phyloP scores from a whole-genome alignment of 2,329 filamentous ascomycete genomes.

The Venturia asperata region DNA sequence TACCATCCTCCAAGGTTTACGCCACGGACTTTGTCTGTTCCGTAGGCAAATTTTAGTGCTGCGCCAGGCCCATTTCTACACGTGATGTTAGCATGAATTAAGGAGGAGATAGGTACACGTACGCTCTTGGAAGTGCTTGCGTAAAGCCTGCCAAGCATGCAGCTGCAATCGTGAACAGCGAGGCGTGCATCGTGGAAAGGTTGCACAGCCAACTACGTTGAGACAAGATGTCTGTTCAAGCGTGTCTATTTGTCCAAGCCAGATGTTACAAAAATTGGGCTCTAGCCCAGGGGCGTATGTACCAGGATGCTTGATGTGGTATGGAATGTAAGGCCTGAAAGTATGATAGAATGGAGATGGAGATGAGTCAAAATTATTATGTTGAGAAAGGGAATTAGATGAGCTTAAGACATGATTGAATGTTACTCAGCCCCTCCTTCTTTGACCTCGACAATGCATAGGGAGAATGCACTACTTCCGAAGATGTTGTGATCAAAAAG shows the following conservation, averaged over 20 bases:
- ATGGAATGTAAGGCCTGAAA: background rate
- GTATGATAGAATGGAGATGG: background rate
- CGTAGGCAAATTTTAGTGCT: constrained; percentile 47
- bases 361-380: background rate
- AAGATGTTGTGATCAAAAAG: background rate
- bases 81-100: background rate
- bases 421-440: background rate
- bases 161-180: background rate
- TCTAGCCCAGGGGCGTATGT: background rate
- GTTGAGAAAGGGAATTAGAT: background rate
- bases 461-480: background rate
- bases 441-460: background rate
- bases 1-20: constrained; percentile 92
- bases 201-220: background rate
- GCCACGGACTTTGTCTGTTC: constrained; percentile 70
- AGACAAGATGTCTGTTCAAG: background rate
- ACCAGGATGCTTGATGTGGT: background rate
- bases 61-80: background rate
- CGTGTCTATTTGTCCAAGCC: background rate
- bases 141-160: constrained; percentile 7
- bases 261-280: background rate
- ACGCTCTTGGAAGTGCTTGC: constrained; percentile 4
- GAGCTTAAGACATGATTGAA: background rate
- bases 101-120: background rate
- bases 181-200: background rate